phyloP scores from a whole-genome alignment of 2,329 filamentous ascomycete species.

The Scytalidium sp. region DNA sequence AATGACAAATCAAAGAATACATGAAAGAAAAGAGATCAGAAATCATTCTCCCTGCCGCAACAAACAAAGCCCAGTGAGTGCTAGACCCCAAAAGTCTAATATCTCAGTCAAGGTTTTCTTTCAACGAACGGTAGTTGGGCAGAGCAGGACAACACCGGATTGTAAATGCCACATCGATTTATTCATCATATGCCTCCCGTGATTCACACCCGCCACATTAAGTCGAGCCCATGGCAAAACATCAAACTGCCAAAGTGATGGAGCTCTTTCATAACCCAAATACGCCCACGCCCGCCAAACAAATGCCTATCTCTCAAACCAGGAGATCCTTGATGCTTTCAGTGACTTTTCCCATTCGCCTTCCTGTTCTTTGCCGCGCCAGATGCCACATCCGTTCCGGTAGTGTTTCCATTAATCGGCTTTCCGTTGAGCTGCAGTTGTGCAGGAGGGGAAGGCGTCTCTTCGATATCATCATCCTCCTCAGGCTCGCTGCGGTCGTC shows the following conservation, averaged over 20 bases:
- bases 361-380: conserved; percentile 7
- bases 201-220: neutral
- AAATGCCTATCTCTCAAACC: conserved; percentile 1
- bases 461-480: conserved; percentile 38
- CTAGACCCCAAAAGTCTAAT: no score
- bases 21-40: neutral
- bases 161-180: neutral
- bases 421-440: conserved; percentile 14
- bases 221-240: neutral
- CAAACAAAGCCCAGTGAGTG: no score
- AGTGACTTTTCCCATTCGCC: conserved; percentile 18
- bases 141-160: neutral
- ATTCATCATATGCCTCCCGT: neutral
- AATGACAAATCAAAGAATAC: neutral
- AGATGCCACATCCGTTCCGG: conserved; percentile 8
- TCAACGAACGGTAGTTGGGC: neutral
- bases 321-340: conserved; percentile 1
- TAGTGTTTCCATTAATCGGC: conserved; percentile 13
- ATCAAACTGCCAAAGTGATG: neutral
- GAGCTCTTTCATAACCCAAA: neutral
- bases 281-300: neutral
- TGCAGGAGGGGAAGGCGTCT: conserved; percentile 9
- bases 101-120: no score
- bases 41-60: no score
- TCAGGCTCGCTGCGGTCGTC: conserved; percentile 75